A percentile compares a stretch with the other conserved stretches of the same genome.
phyloP scores from a whole-genome alignment of 169 alveolate species.

The Eimeria brunetti region DNA sequence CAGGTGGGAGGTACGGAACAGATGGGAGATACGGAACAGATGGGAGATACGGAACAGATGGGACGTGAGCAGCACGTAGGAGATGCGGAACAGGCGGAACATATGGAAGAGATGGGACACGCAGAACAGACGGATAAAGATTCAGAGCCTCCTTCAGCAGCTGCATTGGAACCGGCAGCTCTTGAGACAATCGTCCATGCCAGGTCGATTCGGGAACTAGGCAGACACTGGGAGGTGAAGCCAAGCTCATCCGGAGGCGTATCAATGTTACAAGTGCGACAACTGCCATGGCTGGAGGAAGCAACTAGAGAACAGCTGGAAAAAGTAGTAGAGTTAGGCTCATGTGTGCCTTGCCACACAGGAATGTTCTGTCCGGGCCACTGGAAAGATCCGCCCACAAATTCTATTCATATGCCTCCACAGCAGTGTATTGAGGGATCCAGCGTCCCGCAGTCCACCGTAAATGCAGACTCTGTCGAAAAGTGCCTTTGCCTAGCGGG shows the following conservation, averaged over 20 bases:
- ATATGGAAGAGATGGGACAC: too few species aligned
- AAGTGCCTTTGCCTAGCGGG: conserved; percentile 82
- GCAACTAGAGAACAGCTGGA: conserved; percentile 74
- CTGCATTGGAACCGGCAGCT: conserved; percentile 47
- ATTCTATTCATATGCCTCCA: conserved; percentile 81
- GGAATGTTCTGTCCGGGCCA: conserved; percentile 81
- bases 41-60: not conserved
- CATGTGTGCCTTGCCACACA: conserved; percentile 76
- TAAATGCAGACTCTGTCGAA: conserved; percentile 79
- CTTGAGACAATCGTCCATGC: conserved; percentile 48
- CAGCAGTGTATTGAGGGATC: conserved; percentile 82
- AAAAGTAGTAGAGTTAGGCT: conserved; percentile 69
- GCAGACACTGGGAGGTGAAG: conserved; percentile 39
- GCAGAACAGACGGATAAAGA: not conserved
- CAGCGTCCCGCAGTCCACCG: conserved; percentile 74
- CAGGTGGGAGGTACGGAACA: not conserved
- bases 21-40: not conserved
- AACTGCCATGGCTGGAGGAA: conserved; percentile 53
- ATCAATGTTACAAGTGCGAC: conserved; percentile 18
- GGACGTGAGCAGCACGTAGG: too few species aligned
- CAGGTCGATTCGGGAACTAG: conserved; percentile 53
- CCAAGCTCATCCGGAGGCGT: conserved; percentile 3
- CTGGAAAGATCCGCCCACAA: conserved; percentile 79
- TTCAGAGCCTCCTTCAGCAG: conserved; percentile 6
- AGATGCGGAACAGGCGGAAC: too few species aligned